Conservation (phyloP, 805 yeast species). For the Saturnispora serradocipensis region DNA sequence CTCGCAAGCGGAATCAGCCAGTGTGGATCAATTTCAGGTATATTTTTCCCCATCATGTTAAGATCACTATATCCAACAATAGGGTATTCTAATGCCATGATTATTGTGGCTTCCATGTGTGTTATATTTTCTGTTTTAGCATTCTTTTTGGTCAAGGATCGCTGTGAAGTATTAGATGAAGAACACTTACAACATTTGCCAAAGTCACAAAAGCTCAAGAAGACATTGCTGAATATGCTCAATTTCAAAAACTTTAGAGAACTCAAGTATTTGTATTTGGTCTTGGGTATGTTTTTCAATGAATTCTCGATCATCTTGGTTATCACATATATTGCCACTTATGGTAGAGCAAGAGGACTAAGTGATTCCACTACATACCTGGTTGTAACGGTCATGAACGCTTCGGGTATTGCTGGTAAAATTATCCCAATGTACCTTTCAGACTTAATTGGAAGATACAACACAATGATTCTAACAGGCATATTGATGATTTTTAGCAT, state of each 20-base stretch:
- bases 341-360: constrained; percentile 40
- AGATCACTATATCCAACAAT: constrained; percentile 37
- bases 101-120: constrained; percentile 42
- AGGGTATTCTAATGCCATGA: constrained; percentile 50
- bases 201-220: constrained; percentile 5
- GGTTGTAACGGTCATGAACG: constrained; percentile 39
- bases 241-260: constrained; percentile 31
- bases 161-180: constrained; percentile 25
- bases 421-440: constrained; percentile 25
- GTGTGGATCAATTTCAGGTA: constrained; percentile 45
- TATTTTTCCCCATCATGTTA: constrained; percentile 44
- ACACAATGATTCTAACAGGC: constrained; percentile 39
- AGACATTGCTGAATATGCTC: constrained; percentile 26
- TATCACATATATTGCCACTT: constrained; percentile 45
- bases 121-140: constrained; percentile 30
- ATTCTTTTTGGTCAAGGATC: constrained; percentile 33
- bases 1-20: constrained; percentile 43
- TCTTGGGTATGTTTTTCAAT: constrained; percentile 35
- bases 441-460: constrained; percentile 41
- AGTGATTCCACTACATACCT: constrained; percentile 35
- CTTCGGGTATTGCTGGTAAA: constrained; percentile 34
- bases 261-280: constrained; percentile 32
- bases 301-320: constrained; percentile 42
- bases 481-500: constrained; percentile 38
- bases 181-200: constrained; percentile 17